Conservation (phyloP, 1,284 basidiomycete genomes). For the Boletus semigastroideus region DNA sequence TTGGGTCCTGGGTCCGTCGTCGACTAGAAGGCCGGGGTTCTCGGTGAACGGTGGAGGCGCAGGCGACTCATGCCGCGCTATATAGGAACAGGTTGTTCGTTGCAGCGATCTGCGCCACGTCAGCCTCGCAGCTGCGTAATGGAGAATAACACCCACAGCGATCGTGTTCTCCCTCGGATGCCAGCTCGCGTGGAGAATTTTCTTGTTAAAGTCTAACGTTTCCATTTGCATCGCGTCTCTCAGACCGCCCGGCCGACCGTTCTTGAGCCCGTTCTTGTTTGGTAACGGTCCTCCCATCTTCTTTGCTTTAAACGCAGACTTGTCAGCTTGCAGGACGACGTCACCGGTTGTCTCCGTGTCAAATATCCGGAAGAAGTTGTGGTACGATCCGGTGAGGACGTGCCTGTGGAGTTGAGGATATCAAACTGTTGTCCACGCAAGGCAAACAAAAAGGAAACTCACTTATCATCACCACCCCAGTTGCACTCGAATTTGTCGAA, state of each 20-base stretch:
- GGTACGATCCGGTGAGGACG: slow-evolving; percentile 96
- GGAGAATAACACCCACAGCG: slow-evolving; percentile 59
- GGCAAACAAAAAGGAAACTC: slow-evolving; percentile 38
- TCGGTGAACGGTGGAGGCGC: slow-evolving; percentile 7
- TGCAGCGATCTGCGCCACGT: slow-evolving; percentile 73
- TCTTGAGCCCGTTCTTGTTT: slow-evolving; percentile 68
- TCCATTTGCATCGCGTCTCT: slow-evolving; percentile 89
- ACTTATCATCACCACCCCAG: slow-evolving; percentile 95
- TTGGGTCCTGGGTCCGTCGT: slow-evolving; percentile 10
- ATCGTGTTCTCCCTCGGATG: slow-evolving; percentile 98
- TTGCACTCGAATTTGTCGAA: slow-evolving; percentile 99
- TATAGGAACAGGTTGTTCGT: slow-evolving; percentile 93
- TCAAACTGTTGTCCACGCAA: slow-evolving; percentile 4
- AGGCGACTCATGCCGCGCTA: slow-evolving; percentile 66
- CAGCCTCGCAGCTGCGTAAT: neutral
- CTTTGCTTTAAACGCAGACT: slow-evolving; percentile 99
- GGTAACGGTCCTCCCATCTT: slow-evolving; percentile 87
- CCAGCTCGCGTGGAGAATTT: slow-evolving; percentile 97
- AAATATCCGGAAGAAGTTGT: slow-evolving; percentile 99
- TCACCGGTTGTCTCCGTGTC: slow-evolving; percentile 90
- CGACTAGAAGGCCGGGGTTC: slow-evolving; percentile 10
- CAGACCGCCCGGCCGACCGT: slow-evolving; percentile 65
- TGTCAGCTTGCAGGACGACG: slow-evolving; percentile 96
- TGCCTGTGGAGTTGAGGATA: slow-evolving; percentile 51
- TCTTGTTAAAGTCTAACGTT: slow-evolving; percentile 97